Evolutionary conservation across 495 filamentous ascomycete genomes (phyloP).

Genomic region (Hypoxylon lenormandii): DNA sequence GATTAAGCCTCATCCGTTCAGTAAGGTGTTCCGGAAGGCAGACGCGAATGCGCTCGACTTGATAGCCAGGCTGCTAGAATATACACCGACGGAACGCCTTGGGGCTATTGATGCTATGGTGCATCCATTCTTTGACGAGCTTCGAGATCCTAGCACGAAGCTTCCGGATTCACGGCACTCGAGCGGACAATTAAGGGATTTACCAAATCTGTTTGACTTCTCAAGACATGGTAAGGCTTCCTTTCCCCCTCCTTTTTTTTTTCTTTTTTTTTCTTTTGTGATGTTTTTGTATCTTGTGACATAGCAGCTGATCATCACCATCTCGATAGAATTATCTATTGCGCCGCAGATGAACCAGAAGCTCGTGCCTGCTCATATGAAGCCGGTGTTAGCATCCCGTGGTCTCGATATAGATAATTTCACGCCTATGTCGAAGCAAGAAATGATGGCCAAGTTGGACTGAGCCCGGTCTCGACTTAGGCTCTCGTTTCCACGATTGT

Average conservation of each 20-base stretch:
- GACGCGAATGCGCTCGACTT: conserved; percentile 92
- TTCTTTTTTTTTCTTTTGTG: neutral
- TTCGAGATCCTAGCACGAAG: conserved; percentile 85
- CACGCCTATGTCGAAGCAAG: conserved; percentile 85
- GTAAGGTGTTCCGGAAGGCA: conserved; percentile 97
- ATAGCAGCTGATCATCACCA: conserved; percentile 33
- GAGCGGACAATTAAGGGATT: conserved; percentile 76
- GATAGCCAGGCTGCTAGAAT: conserved; percentile 92
- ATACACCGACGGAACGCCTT: conserved; percentile 94
- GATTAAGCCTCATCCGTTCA: conserved; percentile 99
- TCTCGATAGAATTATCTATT: conserved; percentile 86
- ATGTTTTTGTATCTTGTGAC: neutral
- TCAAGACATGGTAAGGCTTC: conserved; percentile 81
- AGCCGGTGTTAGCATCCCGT: conserved; percentile 74
- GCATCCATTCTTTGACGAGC: conserved; percentile 98
- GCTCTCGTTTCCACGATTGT: conserved; percentile 45
- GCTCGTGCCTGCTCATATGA: conserved; percentile 86
- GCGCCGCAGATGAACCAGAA: conserved; percentile 84
- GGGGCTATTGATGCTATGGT: conserved; percentile 97
- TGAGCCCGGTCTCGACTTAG: conserved; percentile 64
- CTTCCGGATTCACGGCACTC: conserved; percentile 94
- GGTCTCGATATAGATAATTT: conserved; percentile 96
- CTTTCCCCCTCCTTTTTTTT: neutral
- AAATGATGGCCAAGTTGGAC: conserved; percentile 98
- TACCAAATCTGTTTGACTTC: conserved; percentile 93